phyloP scores from a whole-genome alignment of 2,329 filamentous ascomycete species.

The Allantophomopsis lycopodina region DNA sequence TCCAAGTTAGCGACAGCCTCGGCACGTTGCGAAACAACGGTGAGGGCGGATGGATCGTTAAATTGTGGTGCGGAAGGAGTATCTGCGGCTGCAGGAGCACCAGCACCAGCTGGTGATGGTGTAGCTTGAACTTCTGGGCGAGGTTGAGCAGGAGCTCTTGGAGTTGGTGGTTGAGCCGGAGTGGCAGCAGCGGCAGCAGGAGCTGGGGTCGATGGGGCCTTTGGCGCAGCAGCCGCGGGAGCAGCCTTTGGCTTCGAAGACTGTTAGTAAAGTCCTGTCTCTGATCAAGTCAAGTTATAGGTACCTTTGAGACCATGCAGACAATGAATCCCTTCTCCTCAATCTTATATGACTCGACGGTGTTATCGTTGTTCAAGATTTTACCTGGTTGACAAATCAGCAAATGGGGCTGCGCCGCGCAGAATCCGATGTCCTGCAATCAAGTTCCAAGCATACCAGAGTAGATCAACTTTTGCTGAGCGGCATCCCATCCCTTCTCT shows the following conservation, averaged over 20 bases:
- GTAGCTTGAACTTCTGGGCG: conserved; percentile 31
- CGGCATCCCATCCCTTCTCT: conserved; percentile 89
- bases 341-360: conserved; percentile 92
- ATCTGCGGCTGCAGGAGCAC: conserved; percentile 32
- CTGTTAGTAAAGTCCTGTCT: conserved; percentile 10
- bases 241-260: conserved; percentile 52
- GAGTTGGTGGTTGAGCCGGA: conserved; percentile 44
- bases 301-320: conserved; percentile 94
- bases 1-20: conserved; percentile 87
- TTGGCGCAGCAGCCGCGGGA: conserved; percentile 38
- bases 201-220: conserved; percentile 49
- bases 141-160: conserved; percentile 36
- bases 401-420: conserved; percentile 2
- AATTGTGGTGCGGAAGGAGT: conserved; percentile 35
- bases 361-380: conserved; percentile 95
- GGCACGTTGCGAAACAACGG: conserved; percentile 71
- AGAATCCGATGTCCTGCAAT: neutral
- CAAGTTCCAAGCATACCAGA: conserved; percentile 50
- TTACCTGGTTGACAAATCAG: conserved; percentile 52
- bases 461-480: conserved; percentile 92
- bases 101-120: conserved; percentile 28
- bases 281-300: conserved; percentile 5
- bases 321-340: conserved; percentile 99
- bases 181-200: conserved; percentile 40
- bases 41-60: conserved; percentile 68